phyloP scores from a whole-genome alignment of 176 grass and related monocot genomes.

The Pharus latifolius region DNA sequence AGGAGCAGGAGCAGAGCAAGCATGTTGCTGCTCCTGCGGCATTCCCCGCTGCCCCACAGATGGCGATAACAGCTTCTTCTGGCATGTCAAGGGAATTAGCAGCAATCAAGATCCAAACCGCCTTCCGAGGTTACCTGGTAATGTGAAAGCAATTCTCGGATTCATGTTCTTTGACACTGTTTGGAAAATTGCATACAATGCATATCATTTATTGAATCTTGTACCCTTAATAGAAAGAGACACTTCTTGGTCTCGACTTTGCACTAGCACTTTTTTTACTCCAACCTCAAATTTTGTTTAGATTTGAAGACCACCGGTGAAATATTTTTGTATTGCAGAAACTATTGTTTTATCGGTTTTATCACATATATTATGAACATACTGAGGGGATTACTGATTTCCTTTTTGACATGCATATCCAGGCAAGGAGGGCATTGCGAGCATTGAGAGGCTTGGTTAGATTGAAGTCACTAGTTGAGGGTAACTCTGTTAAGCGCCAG shows the following conservation, averaged over 20 bases:
- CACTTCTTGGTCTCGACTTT: neutral
- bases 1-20: neutral
- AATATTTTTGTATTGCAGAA: neutral
- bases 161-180: neutral
- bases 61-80: neutral
- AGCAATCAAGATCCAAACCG: conserved; percentile 60
- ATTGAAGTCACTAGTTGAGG: conserved; percentile 51
- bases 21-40: neutral
- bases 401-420: neutral
- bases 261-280: neutral
- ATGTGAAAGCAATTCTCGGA: neutral
- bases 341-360: neutral
- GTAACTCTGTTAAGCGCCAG: conserved; percentile 56
- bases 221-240: neutral
- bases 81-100: conserved; percentile 33
- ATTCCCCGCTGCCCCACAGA: neutral
- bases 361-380: neutral
- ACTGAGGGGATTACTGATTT: neutral
- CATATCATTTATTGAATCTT: neutral
- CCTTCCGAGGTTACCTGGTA: conserved; percentile 62
- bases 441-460: conserved; percentile 52
- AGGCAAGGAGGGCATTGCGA: conserved; percentile 58
- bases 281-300: too few relatives aligned
- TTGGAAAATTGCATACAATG: neutral
- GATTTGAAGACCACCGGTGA: too few relatives aligned